Base-by-base conservation (phyloP, 805 yeast species). In the Pichia exigua region DNA sequence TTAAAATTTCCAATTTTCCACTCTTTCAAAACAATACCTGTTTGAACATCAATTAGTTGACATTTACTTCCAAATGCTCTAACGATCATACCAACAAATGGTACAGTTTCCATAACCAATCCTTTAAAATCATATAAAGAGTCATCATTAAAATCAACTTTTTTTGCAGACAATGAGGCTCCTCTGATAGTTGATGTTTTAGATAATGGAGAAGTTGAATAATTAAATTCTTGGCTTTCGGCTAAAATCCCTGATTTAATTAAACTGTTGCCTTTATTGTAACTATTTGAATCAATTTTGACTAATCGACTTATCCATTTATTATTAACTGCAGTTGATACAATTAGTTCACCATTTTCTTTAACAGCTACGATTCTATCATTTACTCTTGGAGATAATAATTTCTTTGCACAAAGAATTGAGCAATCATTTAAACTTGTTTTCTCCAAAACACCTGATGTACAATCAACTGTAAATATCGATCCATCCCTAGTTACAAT, bases 51-150 rank as follows among this genome's bases (percentile, higher is more conserved):
- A 50, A 86, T 75, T 55, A 85, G 66, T 57, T 86, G 88, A 1
- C 89, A 87, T 38, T 64, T 67, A 15, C 71, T 63, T 17, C 77
- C 77, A 46, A 72, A 71, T 1, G 87, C 85, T 43, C 84, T 68
- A 8, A 86, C 75, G 47, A 84, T 70, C 85, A 86, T 81, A 21
- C 92, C 91, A 39, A 85, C 85, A 68, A 84, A 85, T 11, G 85
- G 80, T 27, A 85, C 79, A 11, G 81, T 64, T 15, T 76, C 78
- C 52, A 83, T 70, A 0, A 75, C 71, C 17, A 59, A 54, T 2
- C 45, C 52, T 9, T 52, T 28, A 2, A 52, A 40, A 27, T 45
- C 49, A 13, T 50, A 54, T 10, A 59, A 42, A 44, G 46, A 58
- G 42, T 60, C 56, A 35, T 53, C 46, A 40, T 41, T n/a, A 38